These are phyloP conservation scores for Trifolium subterraneum DNA, from an alignment of 306 rosid species.

Conservation along the genomic window DNA sequence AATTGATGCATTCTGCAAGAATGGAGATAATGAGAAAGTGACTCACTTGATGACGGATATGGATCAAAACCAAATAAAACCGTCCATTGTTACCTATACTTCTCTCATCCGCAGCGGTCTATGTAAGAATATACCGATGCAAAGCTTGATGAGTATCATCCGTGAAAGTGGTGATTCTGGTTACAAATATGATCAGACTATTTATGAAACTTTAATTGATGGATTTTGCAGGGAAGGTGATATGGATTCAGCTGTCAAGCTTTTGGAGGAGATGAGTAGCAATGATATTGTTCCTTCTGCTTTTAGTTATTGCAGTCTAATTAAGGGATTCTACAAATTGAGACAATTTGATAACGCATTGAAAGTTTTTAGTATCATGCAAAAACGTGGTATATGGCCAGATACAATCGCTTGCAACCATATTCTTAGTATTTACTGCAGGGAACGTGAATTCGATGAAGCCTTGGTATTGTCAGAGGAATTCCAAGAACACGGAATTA, in stretches of 20 bases:
- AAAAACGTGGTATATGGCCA: slow-evolving; percentile 47
- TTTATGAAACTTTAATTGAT: slow-evolving; percentile 56
- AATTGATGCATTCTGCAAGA: slow-evolving; percentile 57
- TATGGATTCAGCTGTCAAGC: slow-evolving; percentile 51
- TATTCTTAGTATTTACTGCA: slow-evolving; percentile 55
- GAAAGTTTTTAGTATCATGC: slow-evolving; percentile 51
- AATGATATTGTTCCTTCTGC: slow-evolving; percentile 49
- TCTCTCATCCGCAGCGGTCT: slow-evolving; percentile 59
- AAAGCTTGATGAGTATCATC: slow-evolving; percentile 40
- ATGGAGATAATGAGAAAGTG: slow-evolving; percentile 50
- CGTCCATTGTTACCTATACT: slow-evolving; percentile 61
- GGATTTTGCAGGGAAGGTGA: slow-evolving; percentile 59
- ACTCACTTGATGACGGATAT: slow-evolving; percentile 55
- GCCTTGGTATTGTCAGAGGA: slow-evolving; percentile 58
- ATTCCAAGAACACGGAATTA: slow-evolving; percentile 53
- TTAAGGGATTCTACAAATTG: slow-evolving; percentile 54
- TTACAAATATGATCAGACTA: slow-evolving; percentile 49
- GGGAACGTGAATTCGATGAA: slow-evolving; percentile 49
- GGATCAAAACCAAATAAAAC: slow-evolving; percentile 47
- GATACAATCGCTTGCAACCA: slow-evolving; percentile 59
- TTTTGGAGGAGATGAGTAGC: slow-evolving; percentile 57
- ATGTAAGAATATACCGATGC: slow-evolving; percentile 53
- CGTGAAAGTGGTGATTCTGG: slow-evolving; percentile 45
- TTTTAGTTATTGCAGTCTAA: slow-evolving; percentile 43
- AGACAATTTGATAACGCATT: slow-evolving; percentile 50